These are phyloP conservation scores for Mycena crocata DNA, from an alignment of 768 basidiomycete genomes.

Conservation along the genomic window DNA sequence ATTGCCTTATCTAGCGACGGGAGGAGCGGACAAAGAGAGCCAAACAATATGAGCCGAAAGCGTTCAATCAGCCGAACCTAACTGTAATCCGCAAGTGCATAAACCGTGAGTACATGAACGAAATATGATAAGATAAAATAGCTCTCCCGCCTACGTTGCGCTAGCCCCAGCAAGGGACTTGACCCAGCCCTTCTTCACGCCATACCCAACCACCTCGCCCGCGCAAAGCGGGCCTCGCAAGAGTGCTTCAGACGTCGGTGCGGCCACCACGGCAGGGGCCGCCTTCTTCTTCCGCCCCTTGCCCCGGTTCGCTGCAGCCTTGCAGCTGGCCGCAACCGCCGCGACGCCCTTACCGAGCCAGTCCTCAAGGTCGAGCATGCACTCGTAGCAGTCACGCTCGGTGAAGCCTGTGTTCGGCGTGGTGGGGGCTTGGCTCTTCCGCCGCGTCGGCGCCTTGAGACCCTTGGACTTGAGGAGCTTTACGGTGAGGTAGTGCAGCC, in stretches of 20 bases:
- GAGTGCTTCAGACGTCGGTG: constrained; percentile 33
- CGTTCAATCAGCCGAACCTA: neutral
- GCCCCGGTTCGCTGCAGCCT: constrained; percentile 48
- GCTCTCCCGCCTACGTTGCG: neutral
- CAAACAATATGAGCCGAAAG: neutral
- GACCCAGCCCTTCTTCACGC: constrained; percentile 73
- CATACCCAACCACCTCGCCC: constrained; percentile 72
- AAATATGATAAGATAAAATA: neutral
- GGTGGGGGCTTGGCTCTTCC: constrained; percentile 50
- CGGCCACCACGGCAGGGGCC: constrained; percentile 22
- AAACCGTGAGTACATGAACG: neutral
- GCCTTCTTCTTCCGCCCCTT: constrained; percentile 44
- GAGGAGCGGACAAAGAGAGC: neutral
- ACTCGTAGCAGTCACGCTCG: constrained; percentile 78
- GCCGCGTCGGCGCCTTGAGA: constrained; percentile 62
- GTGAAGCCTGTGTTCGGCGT: constrained; percentile 55
- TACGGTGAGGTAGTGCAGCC: constrained; percentile 86
- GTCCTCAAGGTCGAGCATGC: constrained; percentile 73
- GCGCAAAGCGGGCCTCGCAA: constrained; percentile 57
- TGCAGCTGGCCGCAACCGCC: constrained; percentile 40
- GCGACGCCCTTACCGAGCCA: constrained; percentile 63
- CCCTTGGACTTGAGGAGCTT: constrained; percentile 81
- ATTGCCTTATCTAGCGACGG: neutral
- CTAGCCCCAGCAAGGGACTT: no score
- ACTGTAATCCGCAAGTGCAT: neutral